Conservation (phyloP, 2,329 filamentous ascomycete genomes). For the Arachnomyces sp. region DNA sequence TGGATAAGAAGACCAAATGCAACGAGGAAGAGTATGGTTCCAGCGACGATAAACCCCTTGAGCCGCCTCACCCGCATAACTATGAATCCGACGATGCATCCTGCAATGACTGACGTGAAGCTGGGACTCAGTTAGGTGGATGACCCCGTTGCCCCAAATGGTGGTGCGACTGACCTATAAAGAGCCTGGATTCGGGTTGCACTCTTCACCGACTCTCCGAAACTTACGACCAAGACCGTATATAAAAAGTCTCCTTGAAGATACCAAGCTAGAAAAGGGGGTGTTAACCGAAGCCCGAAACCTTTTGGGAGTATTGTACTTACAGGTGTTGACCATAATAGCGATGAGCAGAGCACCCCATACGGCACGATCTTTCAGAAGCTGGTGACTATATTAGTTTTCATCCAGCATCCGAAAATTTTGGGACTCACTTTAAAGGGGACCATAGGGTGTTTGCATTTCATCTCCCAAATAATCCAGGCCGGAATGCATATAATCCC, state of each 20-base stretch:
- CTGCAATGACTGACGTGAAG: constrained; percentile 50
- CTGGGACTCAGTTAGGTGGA: constrained; percentile 10
- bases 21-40: constrained; percentile 54
- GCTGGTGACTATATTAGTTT: constrained; percentile 14
- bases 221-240: constrained; percentile 53
- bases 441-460: constrained; percentile 45
- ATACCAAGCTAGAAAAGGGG: constrained; percentile 41
- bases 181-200: constrained; percentile 54
- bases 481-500: constrained; percentile 43
- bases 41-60: constrained; percentile 55
- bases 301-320: background rate
- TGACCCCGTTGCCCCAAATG: too few species aligned
- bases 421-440: constrained; percentile 43
- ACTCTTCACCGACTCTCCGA: constrained; percentile 48
- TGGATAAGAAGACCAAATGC: constrained; percentile 57
- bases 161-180: constrained; percentile 34
- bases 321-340: constrained; percentile 45
- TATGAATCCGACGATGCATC: constrained; percentile 48
- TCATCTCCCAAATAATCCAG: constrained; percentile 49
- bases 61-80: constrained; percentile 51
- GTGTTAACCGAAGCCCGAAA: background rate
- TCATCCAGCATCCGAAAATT: background rate
- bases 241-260: constrained; percentile 58
- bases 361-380: constrained; percentile 56
- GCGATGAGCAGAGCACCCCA: constrained; percentile 57